These are phyloP conservation scores for Cryphonectria japonica DNA, from an alignment of 2,329 filamentous ascomycete species.

Conservation along the genomic window DNA sequence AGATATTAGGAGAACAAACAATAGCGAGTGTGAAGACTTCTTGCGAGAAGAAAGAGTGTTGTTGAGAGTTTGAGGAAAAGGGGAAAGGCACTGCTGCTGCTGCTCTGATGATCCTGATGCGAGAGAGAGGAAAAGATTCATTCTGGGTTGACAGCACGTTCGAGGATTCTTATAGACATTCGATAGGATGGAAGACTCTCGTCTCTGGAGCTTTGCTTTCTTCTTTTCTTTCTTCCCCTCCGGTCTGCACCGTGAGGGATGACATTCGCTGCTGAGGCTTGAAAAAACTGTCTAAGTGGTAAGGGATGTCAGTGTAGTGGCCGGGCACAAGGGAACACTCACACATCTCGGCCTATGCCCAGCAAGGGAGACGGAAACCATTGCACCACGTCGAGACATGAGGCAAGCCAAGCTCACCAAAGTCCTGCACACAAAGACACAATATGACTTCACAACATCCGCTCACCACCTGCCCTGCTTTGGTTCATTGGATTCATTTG, in stretches of 20 bases:
- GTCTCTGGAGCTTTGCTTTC: background rate
- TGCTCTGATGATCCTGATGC: background rate
- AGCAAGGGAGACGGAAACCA: constrained; percentile 22
- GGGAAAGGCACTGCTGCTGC: constrained; percentile 10
- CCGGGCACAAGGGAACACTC: constrained; percentile 14
- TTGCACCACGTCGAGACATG: constrained; percentile 4
- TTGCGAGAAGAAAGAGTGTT: background rate
- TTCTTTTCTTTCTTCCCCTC: background rate
- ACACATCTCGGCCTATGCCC: background rate
- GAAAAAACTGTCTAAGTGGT: constrained; percentile 7
- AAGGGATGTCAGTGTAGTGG: constrained; percentile 19
- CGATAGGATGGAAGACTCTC: background rate
- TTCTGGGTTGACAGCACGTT: constrained; percentile 20
- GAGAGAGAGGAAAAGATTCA: constrained; percentile 1
- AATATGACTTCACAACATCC: background rate
- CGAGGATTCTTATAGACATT: constrained; percentile 22
- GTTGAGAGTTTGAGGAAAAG: background rate
- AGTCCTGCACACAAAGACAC: background rate
- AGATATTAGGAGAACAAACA: background rate
- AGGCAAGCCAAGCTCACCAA: constrained; percentile 1
- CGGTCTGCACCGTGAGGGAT: constrained; percentile 22
- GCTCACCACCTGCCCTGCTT: background rate
- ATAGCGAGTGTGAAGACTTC: constrained; percentile 19
- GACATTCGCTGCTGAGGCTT: constrained; percentile 17
- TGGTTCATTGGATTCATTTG: constrained; percentile 14